phyloP scores from a whole-genome alignment of 2,329 filamentous ascomycete genomes.

The Orbilia blumenaviensis region DNA sequence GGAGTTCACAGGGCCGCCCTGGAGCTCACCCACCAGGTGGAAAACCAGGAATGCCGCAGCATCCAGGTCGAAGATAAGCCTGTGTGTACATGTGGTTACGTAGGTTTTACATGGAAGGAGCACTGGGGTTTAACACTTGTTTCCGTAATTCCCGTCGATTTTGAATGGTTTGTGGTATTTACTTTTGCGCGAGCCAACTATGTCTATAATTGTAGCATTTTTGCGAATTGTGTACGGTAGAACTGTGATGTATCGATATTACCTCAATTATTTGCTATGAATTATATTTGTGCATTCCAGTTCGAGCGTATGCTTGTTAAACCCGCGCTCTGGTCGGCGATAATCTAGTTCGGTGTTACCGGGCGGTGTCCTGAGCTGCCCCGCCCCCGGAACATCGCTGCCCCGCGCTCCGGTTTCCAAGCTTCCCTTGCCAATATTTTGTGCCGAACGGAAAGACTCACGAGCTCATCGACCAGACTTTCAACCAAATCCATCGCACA shows the following conservation, averaged over 20 bases:
- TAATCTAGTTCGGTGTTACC: neutral
- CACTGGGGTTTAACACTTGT: neutral
- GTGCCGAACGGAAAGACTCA: slow-evolving; percentile 1
- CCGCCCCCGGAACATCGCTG: slow-evolving; percentile 27
- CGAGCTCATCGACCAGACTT: neutral
- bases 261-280: no score
- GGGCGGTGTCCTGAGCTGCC: slow-evolving; percentile 7
- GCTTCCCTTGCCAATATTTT: slow-evolving; percentile 22
- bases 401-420: slow-evolving; percentile 33
- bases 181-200: neutral
- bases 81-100: neutral
- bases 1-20: neutral
- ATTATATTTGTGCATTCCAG: no score
- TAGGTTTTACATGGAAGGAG: neutral
- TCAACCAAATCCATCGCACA: neutral
- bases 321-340: neutral
- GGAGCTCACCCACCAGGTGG: neutral
- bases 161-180: neutral
- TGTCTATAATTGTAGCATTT: slow-evolving; percentile 17
- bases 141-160: neutral
- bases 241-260: neutral
- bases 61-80: neutral
- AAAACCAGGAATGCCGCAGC: neutral
- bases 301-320: neutral
- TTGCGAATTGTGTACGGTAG: slow-evolving; percentile 13